Conservation (phyloP, 2,329 filamentous ascomycete species). For the Neonectria hederae region DNA sequence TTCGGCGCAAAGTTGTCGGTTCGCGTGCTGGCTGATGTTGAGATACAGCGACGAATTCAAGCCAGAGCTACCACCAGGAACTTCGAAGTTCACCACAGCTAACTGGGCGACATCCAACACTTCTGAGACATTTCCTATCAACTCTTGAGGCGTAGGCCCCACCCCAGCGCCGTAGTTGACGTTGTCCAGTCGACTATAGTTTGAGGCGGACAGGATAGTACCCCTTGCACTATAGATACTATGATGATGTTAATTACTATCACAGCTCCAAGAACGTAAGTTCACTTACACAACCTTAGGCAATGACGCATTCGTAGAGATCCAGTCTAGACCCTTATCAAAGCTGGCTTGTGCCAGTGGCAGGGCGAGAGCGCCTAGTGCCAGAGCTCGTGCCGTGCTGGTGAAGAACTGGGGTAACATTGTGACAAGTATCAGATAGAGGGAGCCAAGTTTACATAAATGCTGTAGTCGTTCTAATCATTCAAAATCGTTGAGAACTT, state of each 20-base stretch:
- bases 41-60: constrained; percentile 47
- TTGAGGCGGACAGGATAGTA: constrained; percentile 48
- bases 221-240: constrained; percentile 38
- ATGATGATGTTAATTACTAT: constrained; percentile 10
- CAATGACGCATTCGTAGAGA: constrained; percentile 37
- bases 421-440: not conserved
- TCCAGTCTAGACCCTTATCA: constrained; percentile 35
- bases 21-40: constrained; percentile 46
- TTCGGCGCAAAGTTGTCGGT: constrained; percentile 43
- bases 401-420: constrained; percentile 3
- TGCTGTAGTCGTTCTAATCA: too few species aligned
- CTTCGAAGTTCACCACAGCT: constrained; percentile 41
- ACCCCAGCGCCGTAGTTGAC: constrained; percentile 44
- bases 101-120: constrained; percentile 46
- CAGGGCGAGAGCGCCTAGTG: constrained; percentile 7
- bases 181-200: constrained; percentile 47
- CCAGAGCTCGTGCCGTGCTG: not conserved
- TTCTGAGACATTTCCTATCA: constrained; percentile 46
- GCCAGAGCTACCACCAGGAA: constrained; percentile 41
- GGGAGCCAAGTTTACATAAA: not conserved
- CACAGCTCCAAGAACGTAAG: not conserved
- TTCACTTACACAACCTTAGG: constrained; percentile 42
- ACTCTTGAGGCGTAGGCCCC: constrained; percentile 37
- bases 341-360: constrained; percentile 12
- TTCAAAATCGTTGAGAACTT: not conserved